Percentiles rank a stretch among this genome's conserved stretches.
These are phyloP conservation scores for Mimosa pudica DNA, from an alignment of 306 rosid genomes.

Conservation along the genomic window DNA sequence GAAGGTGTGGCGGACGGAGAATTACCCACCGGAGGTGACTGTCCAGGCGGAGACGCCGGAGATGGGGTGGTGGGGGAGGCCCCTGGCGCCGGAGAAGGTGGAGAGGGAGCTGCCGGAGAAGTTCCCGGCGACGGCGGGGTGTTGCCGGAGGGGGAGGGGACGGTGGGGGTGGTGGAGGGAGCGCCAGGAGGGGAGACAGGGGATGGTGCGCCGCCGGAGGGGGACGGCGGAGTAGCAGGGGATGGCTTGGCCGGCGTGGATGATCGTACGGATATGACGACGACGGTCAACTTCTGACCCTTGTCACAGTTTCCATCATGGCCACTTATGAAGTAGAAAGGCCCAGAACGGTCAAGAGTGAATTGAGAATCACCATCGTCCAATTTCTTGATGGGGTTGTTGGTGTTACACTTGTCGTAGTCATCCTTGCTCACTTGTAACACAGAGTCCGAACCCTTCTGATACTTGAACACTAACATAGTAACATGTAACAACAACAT, in stretches of 20 bases:
- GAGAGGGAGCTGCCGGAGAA: background rate
- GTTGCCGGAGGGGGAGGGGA: slow-evolving; percentile 16
- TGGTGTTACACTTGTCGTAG: slow-evolving; percentile 62
- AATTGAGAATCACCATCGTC: slow-evolving; percentile 70
- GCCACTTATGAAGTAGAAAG: slow-evolving; percentile 75
- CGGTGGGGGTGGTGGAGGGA: background rate
- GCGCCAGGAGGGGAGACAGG: background rate
- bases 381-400: slow-evolving; percentile 58
- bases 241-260: background rate
- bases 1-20: background rate
- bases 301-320: slow-evolving; percentile 55
- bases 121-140: background rate
- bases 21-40: background rate
- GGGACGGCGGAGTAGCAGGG: slow-evolving; percentile 3
- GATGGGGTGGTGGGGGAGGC: background rate
- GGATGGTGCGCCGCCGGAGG: background rate
- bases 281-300: slow-evolving; percentile 68
- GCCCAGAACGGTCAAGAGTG: slow-evolving; percentile 62
- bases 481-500: slow-evolving; percentile 31
- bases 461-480: slow-evolving; percentile 70
- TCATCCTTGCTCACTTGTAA: slow-evolving; percentile 69
- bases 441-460: slow-evolving; percentile 69
- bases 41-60: background rate
- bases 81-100: slow-evolving; percentile 5
- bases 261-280: slow-evolving; percentile 56